Evolutionary conservation across 2,329 filamentous ascomycete species (phyloP), one percentile per base, ranked within the genome.

Genomic region (Ophiocordyceps camponoti-floridani): DNA sequence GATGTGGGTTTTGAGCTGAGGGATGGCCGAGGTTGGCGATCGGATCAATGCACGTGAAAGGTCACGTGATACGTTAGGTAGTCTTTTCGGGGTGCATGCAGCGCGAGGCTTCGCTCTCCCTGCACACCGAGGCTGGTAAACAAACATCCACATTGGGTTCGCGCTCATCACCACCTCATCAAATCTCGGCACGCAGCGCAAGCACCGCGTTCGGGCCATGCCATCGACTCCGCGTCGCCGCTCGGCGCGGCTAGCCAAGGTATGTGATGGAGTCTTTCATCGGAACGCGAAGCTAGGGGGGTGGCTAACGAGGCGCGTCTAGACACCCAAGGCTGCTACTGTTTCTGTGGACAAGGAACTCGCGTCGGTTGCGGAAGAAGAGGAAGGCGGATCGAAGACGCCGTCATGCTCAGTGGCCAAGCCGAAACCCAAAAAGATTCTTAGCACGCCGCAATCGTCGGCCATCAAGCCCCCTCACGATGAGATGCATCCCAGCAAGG

Each of bases 401-500:
- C 5, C 51, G 60, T 28, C 52, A 53, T 19, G 48, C 54, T 5
- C 48, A 46, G 26, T 50, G 51, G 40, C 54, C 52, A 44, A 56
- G 53, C 46, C 48, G 10, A 40, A 13, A 16, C 37, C n/a, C 37
- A 40, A 40, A 10, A 18, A 18, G 14, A 4, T 13, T 12, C 64
- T 65, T 4, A 56, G 55, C 27, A 81, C 83, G 1, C 86, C 86
- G 5, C 75, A 75, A 37, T 73, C 71, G 13, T 77, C 77, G 4
- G 72, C 77, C 6, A 66, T 82, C 52, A 82, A 83, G 64, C 83
- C 85, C 23, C 68, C 81, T 42, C 72, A 72, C 50, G 77, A 79
- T 47, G 87, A 94, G 59, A 95, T 95, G 88, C 88, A 95, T 58
- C 89, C 89, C 9, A 84, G 83, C 65, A 84, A 83, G 57, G 75